Percentiles rank a stretch among this genome's conserved stretches.
Evolutionary conservation across 2,329 filamentous ascomycete species (phyloP).

Genomic region (Epichloe hybrida): DNA sequence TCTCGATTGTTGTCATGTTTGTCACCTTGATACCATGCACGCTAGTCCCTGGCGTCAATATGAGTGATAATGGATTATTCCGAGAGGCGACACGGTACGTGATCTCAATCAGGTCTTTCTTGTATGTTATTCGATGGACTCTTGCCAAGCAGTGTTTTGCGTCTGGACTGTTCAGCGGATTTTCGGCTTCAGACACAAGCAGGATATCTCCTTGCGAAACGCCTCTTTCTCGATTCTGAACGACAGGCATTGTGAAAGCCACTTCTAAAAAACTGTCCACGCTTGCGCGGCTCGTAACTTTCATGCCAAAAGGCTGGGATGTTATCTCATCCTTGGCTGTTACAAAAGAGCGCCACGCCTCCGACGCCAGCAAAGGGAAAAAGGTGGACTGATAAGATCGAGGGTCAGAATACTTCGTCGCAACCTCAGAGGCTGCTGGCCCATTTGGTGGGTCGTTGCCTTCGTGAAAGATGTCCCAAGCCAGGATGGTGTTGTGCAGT

Average conservation of each 20-base stretch:
- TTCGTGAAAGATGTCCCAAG: constrained; percentile 89
- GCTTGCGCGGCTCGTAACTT: constrained; percentile 72
- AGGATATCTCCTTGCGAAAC: constrained; percentile 81
- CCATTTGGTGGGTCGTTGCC: constrained; percentile 75
- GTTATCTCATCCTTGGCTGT: constrained; percentile 78
- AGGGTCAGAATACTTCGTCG: constrained; percentile 63
- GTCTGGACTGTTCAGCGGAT: constrained; percentile 51
- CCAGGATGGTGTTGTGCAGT: constrained; percentile 73
- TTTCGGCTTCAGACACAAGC: constrained; percentile 61
- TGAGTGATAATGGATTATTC: constrained; percentile 45
- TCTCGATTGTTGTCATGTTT: constrained; percentile 86
- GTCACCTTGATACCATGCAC: constrained; percentile 73
- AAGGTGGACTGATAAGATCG: constrained; percentile 78
- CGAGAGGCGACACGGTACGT: constrained; percentile 68
- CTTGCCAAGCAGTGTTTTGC: constrained; percentile 76
- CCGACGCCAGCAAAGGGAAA: constrained; percentile 75
- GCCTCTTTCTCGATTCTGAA: constrained; percentile 55
- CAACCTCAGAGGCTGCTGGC: constrained; percentile 61
- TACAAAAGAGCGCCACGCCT: constrained; percentile 93
- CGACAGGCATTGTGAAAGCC: constrained; percentile 63
- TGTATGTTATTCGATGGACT: constrained; percentile 66
- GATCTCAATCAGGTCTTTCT: constrained; percentile 70
- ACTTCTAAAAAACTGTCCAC: constrained; percentile 92
- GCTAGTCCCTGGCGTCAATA: constrained; percentile 54
- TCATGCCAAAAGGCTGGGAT: constrained; percentile 72